These are phyloP conservation scores for Pulveroboletus frians DNA, from an alignment of 768 basidiomycete species.

Conservation along the genomic window DNA sequence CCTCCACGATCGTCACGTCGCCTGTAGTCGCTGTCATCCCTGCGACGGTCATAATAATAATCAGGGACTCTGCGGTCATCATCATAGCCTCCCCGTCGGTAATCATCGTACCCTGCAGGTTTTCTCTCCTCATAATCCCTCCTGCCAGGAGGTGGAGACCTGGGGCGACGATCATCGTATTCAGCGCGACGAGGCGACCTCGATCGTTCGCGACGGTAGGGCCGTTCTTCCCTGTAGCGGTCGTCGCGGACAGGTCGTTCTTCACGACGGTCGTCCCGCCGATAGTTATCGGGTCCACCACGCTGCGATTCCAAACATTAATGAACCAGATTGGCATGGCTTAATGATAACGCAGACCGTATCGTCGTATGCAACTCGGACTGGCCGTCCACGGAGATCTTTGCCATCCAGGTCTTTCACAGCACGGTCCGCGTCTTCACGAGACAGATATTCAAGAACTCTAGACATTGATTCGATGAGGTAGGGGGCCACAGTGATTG, in stretches of 20 bases:
- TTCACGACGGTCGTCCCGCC: conserved; percentile 67
- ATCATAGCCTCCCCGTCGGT: conserved; percentile 73
- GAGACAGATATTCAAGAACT: conserved; percentile 82
- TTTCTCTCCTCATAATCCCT: conserved; percentile 82
- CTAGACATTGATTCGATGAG: conserved; percentile 36
- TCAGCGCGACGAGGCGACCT: conserved; percentile 75
- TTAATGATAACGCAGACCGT: conserved; percentile 39
- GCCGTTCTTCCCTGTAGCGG: conserved; percentile 51
- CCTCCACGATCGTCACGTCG: conserved; percentile 62
- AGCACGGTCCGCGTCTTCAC: conserved; percentile 92
- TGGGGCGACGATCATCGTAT: conserved; percentile 72
- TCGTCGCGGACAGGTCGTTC: conserved; percentile 51
- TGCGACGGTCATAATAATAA: conserved; percentile 83
- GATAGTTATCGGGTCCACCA: conserved; percentile 65
- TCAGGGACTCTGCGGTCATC: conserved; percentile 82
- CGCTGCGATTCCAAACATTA: conserved; percentile 39
- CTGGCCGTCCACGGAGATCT: conserved; percentile 80
- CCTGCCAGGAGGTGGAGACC: conserved; percentile 69
- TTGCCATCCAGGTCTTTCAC: conserved; percentile 80
- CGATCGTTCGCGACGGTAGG: conserved; percentile 73
- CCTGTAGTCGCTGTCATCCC: conserved; percentile 62
- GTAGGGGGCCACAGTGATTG: neutral
- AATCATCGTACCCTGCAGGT: conserved; percentile 91
- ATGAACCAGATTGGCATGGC: neutral
- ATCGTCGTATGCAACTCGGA: conserved; percentile 65